Evolutionary conservation across 805 yeast species (phyloP).

Genomic region (Lachancea nothofagi): DNA sequence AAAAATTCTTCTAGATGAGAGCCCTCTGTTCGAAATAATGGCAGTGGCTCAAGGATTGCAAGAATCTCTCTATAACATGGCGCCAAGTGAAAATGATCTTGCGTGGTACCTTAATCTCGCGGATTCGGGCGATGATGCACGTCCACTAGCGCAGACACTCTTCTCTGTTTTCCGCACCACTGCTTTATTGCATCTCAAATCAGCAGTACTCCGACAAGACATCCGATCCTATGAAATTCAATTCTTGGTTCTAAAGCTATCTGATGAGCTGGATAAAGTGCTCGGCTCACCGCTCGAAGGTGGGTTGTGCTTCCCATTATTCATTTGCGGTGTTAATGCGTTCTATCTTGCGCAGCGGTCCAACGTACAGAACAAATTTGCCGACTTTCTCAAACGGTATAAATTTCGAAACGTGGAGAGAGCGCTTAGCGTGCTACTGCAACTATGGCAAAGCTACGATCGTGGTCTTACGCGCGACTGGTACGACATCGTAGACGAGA

Average conservation of each 20-base stretch:
- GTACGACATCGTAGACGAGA: constrained; percentile 56
- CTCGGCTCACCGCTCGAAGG: constrained; percentile 66
- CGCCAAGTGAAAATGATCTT: constrained; percentile 15
- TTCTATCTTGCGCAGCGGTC: constrained; percentile 46
- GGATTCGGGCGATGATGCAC: constrained; percentile 37
- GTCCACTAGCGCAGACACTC: constrained; percentile 60
- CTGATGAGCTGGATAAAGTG: constrained; percentile 53
- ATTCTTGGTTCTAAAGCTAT: constrained; percentile 47
- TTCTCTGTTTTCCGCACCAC: constrained; percentile 70
- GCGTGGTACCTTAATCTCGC: constrained; percentile 22
- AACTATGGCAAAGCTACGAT: constrained; percentile 39
- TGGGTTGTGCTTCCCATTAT: constrained; percentile 68
- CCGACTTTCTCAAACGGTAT: constrained; percentile 54
- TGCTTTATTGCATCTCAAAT: constrained; percentile 61
- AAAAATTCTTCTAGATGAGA: constrained; percentile 1
- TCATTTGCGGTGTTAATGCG: constrained; percentile 70
- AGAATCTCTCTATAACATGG: constrained; percentile 12
- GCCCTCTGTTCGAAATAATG: constrained; percentile 16
- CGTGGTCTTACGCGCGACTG: constrained; percentile 42
- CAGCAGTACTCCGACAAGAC: constrained; percentile 43
- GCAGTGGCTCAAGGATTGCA: constrained; percentile 18
- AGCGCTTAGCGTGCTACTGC: constrained; percentile 36
- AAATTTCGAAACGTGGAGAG: constrained; percentile 58
- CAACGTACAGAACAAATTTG: constrained; percentile 48
- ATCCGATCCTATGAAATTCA: constrained; percentile 51